These are phyloP conservation scores for Cladobotryum protrusum DNA, from an alignment of 2,329 filamentous ascomycete genomes.

Conservation along the genomic window DNA sequence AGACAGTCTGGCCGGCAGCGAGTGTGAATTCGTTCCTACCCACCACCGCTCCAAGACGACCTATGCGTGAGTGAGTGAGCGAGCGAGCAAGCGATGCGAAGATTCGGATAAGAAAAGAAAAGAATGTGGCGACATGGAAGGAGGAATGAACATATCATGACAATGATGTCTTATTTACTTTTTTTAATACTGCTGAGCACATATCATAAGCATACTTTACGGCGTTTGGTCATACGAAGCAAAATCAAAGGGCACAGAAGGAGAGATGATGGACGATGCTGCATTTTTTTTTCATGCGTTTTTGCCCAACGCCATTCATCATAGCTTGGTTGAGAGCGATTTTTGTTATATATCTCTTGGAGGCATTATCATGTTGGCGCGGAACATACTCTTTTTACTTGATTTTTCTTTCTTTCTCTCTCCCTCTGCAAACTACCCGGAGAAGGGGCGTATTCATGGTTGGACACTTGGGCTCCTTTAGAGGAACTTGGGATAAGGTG, in stretches of 20 bases:
- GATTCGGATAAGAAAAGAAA: neutral
- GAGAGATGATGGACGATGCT: neutral
- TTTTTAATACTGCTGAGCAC: constrained; percentile 14
- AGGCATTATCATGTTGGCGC: no score
- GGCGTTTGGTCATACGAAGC: constrained; percentile 1
- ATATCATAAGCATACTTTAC: constrained; percentile 6
- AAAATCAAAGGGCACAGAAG: constrained; percentile 2
- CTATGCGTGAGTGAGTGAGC: constrained; percentile 14
- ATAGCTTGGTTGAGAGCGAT: no score
- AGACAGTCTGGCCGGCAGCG: constrained; percentile 23
- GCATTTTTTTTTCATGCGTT: neutral
- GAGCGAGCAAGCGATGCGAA: neutral
- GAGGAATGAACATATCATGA: no score
- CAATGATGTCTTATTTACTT: neutral
- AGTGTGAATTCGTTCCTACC: constrained; percentile 23
- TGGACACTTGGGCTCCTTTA: no score
- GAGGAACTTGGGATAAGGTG: no score
- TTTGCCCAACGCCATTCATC: no score
- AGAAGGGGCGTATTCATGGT: no score
- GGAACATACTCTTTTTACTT: no score
- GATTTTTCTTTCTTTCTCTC: no score
- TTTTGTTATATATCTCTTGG: no score
- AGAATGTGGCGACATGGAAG: no score
- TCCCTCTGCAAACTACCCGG: no score
- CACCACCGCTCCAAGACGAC: constrained; percentile 33